phyloP scores from a whole-genome alignment of 352 stramenopile species.

The Pythium brassicae region DNA sequence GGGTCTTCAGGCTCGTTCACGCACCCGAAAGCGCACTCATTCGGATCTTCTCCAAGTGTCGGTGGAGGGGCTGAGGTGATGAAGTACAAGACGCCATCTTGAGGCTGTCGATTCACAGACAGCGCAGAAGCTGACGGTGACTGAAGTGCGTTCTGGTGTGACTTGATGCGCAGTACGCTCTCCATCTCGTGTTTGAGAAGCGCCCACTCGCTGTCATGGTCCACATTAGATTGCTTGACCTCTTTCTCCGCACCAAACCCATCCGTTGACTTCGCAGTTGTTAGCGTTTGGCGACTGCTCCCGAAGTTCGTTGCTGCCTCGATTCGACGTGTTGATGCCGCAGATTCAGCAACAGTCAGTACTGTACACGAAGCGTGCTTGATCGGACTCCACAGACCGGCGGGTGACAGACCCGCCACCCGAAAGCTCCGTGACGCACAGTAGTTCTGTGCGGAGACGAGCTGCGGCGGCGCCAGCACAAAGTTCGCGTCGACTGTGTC shows the following conservation, averaged over 20 bases:
- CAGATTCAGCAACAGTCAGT: neutral
- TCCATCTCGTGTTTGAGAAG: conserved; percentile 14
- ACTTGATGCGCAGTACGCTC: conserved; percentile 7
- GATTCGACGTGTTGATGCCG: neutral
- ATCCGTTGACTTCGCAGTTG: neutral
- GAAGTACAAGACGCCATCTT: conserved; percentile 18
- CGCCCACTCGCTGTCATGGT: conserved; percentile 1
- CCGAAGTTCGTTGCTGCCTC: neutral
- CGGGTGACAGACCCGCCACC: conserved; percentile 15
- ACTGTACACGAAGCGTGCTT: conserved; percentile 22
- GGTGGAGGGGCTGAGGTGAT: conserved; percentile 14
- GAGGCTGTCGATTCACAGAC: neutral
- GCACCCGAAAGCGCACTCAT: too few species aligned
- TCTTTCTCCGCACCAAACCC: neutral
- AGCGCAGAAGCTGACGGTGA: too few species aligned
- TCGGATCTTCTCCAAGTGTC: neutral
- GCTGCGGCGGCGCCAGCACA: conserved; percentile 40
- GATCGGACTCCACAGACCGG: conserved; percentile 43
- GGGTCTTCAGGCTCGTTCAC: neutral
- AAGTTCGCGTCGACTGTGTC: conserved; percentile 70
- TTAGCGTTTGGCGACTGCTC: neutral
- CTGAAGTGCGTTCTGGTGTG: neutral
- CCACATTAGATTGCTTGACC: neutral
- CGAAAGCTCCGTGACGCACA: conserved; percentile 33
- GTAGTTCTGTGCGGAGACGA: conserved; percentile 57